These are phyloP conservation scores for Lachnellula occidentalis DNA, from an alignment of 2,329 filamentous ascomycete species.

Conservation along the genomic window DNA sequence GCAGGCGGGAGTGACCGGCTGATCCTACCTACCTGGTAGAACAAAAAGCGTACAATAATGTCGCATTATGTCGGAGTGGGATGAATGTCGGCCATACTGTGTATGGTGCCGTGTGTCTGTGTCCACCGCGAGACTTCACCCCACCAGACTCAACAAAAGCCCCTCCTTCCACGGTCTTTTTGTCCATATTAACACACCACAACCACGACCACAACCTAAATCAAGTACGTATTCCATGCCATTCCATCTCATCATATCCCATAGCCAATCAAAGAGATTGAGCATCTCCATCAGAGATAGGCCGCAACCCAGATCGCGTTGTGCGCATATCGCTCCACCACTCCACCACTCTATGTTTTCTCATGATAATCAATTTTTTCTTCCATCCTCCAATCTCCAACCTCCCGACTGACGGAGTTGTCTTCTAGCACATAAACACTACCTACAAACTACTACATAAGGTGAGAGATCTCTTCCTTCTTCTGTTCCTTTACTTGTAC, in stretches of 20 bases:
- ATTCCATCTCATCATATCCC: neutral
- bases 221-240: neutral
- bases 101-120: no score
- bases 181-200: neutral
- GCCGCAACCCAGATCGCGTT: conserved; percentile 15
- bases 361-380: neutral
- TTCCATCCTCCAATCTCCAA: conserved; percentile 6
- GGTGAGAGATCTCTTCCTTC: conserved; percentile 4
- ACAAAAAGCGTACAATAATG: no score
- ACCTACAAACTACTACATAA: conserved; percentile 11
- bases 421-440: conserved; percentile 4
- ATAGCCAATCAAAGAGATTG: neutral
- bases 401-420: conserved; percentile 19
- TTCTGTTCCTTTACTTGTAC: neutral
- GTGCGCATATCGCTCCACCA: conserved; percentile 13
- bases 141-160: neutral
- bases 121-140: neutral
- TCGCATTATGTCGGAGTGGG: no score
- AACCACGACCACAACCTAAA: neutral
- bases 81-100: no score
- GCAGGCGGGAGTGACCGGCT: neutral
- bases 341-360: conserved; percentile 21
- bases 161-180: neutral
- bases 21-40: no score
- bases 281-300: conserved; percentile 4